phyloP scores from a whole-genome alignment of 768 basidiomycete species.

The Rickenella mellea region DNA sequence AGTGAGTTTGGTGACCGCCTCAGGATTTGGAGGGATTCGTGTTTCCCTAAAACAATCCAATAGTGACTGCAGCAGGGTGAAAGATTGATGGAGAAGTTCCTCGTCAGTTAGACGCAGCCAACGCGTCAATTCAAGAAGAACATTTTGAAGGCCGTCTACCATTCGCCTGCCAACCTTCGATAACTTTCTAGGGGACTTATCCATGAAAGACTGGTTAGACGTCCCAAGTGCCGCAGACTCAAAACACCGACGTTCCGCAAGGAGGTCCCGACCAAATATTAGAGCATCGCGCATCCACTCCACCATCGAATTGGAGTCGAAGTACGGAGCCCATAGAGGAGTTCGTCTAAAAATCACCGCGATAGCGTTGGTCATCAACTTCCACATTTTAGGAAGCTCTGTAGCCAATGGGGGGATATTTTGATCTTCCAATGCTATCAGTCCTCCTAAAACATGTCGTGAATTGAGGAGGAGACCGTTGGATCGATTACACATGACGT shows the following conservation, averaged over 20 bases:
- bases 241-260: slow-evolving; percentile 72
- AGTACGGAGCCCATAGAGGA: slow-evolving; percentile 71
- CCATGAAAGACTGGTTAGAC: slow-evolving; percentile 13
- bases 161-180: slow-evolving; percentile 62
- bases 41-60: slow-evolving; percentile 68
- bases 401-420: no score
- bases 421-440: neutral
- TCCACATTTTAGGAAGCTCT: slow-evolving; percentile 68
- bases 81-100: slow-evolving; percentile 85
- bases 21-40: slow-evolving; percentile 42
- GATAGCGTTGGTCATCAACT: slow-evolving; percentile 68
- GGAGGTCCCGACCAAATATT: slow-evolving; percentile 82
- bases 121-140: slow-evolving; percentile 67
- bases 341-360: slow-evolving; percentile 81
- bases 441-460: slow-evolving; percentile 41
- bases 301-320: slow-evolving; percentile 78
- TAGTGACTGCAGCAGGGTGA: slow-evolving; percentile 70
- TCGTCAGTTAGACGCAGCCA: slow-evolving; percentile 93
- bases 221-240: slow-evolving; percentile 51
- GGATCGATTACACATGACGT: slow-evolving; percentile 67
- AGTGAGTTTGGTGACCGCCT: slow-evolving; percentile 55
- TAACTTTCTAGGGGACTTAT: slow-evolving; percentile 34
- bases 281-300: slow-evolving; percentile 98
- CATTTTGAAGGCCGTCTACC: slow-evolving; percentile 66
- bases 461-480: slow-evolving; percentile 60